Evolutionary conservation across 2,329 filamentous ascomycete species (phyloP), one percentile per base, ranked within the genome.

Genomic region (Lasiodiplodia sp.): DNA sequence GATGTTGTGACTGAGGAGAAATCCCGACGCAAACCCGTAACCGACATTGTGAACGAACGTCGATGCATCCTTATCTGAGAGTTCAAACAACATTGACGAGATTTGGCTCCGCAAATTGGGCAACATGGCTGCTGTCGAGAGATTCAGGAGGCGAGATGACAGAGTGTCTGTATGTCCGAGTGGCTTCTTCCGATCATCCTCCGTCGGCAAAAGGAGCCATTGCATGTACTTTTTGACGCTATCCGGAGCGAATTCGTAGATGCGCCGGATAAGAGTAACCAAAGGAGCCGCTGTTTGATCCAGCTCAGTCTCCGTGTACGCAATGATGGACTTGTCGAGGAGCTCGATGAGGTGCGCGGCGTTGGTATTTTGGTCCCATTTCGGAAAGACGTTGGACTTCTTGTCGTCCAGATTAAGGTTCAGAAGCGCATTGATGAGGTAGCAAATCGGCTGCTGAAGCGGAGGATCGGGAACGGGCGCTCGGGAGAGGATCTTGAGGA

Each of bases 21-120:
- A 97, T 0, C 96, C 96, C 0, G 94, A 92, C 0, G 96, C 96
- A 75, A 92, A 97, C 0, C 96, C 96, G 76, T 97, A 99, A 0
- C 96, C 96, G 14, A 99, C 92, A 73, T 97, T 97, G 64, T 92
- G 86, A 0, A 98, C 92, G 75, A 97, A 96, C 37, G 86, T 91
- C 18, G 86, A 87, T 0, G 94, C 88, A 73, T 97, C 90, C 73
- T 90, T 92, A 71, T 91, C 91, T 0, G 94, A 97, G 34, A 98
- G 85, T 71, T 96, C 92, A 77, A 96, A 99, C 70, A 97, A 87
- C 28, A 99, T 84, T 37, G 90, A 86, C 0, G 92, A 92, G 65
- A 97, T 91, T 21, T 88, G 87, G 57, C 92, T 89, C 21, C 93
- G 88, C 3, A 97, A 82, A 49, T 90, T 89, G 0, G 92, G 88